A percentile compares a stretch with the other conserved stretches of the same genome.
Evolutionary conservation across 805 yeast genomes (phyloP).

Genomic region (Saccharomyces jurei): DNA sequence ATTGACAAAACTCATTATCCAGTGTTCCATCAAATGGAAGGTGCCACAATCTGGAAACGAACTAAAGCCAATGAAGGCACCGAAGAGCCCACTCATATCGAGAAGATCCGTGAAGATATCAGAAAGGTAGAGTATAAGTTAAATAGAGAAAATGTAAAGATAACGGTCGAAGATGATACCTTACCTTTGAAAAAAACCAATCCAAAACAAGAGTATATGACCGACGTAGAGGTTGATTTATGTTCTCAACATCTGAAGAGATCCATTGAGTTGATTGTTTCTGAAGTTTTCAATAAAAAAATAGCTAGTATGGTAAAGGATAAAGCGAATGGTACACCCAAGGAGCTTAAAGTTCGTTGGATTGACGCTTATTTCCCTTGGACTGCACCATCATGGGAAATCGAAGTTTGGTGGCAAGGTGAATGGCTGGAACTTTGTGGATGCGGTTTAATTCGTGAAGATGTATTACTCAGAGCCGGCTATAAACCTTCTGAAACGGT

Average conservation of each 20-base stretch:
- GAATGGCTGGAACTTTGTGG: conserved; percentile 98
- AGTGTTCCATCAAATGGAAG: conserved; percentile 96
- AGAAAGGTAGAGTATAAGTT: conserved; percentile 48
- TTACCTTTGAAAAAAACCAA: conserved; percentile 48
- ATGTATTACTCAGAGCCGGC: conserved; percentile 68
- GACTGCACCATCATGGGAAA: conserved; percentile 98
- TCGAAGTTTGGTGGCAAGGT: conserved; percentile 98
- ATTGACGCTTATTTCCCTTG: conserved; percentile 93
- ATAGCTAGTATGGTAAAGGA: conserved; percentile 28
- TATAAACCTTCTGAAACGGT: conserved; percentile 46
- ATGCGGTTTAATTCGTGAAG: conserved; percentile 80
- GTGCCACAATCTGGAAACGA: conserved; percentile 79
- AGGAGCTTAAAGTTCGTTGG: conserved; percentile 83
- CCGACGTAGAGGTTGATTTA: conserved; percentile 56
- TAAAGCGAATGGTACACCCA: conserved; percentile 44
- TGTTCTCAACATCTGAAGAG: conserved; percentile 74
- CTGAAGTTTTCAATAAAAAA: conserved; percentile 59
- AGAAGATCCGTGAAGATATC: conserved; percentile 49
- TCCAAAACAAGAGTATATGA: conserved; percentile 77
- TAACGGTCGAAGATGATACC: conserved; percentile 70
- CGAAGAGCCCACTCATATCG: conserved; percentile 28
- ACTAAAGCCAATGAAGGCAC: conserved; percentile 28
- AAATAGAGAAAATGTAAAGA: conserved; percentile 33
- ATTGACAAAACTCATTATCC: conserved; percentile 95
- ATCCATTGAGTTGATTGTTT: conserved; percentile 75